These are phyloP conservation scores for Aegilops sharonensis DNA, from an alignment of 176 grass and related monocot genomes.

Conservation along the genomic window DNA sequence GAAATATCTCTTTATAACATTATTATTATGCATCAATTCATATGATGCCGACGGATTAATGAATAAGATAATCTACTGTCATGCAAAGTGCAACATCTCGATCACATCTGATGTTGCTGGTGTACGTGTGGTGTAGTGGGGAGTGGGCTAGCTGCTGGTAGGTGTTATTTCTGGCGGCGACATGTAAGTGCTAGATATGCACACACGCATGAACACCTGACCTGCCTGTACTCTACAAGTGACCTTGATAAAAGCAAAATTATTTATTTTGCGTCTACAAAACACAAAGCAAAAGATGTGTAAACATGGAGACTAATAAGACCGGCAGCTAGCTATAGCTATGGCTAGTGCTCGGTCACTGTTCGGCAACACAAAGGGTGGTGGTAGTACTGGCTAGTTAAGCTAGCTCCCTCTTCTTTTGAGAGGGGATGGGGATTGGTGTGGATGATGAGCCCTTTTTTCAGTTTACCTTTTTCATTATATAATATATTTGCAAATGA, in stretches of 20 bases:
- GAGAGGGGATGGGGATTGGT: slow-evolving; percentile 1
- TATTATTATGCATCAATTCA: too few relatives aligned
- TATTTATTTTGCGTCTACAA: background rate
- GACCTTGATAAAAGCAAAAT: background rate
- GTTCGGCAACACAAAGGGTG: background rate
- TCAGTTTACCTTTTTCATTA: background rate
- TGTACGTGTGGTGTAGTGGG: too few relatives aligned
- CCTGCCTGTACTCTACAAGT: too few relatives aligned
- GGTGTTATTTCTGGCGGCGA: background rate
- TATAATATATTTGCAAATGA: background rate
- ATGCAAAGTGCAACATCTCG: too few relatives aligned
- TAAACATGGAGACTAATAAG: background rate
- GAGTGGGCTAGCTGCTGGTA: too few relatives aligned
- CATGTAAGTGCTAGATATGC: background rate
- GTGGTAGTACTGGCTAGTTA: background rate
- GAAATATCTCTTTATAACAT: too few relatives aligned
- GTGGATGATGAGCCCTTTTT: background rate
- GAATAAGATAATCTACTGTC: too few relatives aligned
- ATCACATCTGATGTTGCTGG: background rate
- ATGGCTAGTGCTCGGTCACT: background rate
- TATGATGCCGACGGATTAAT: too few relatives aligned
- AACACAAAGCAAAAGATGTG: background rate
- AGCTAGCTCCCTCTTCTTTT: slow-evolving; percentile 12
- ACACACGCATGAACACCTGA: background rate
- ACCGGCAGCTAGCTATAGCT: background rate